These are phyloP conservation scores for Actinomucor elegans DNA, from an alignment of 371 early-diverging fungal genomes.

Conservation along the genomic window DNA sequence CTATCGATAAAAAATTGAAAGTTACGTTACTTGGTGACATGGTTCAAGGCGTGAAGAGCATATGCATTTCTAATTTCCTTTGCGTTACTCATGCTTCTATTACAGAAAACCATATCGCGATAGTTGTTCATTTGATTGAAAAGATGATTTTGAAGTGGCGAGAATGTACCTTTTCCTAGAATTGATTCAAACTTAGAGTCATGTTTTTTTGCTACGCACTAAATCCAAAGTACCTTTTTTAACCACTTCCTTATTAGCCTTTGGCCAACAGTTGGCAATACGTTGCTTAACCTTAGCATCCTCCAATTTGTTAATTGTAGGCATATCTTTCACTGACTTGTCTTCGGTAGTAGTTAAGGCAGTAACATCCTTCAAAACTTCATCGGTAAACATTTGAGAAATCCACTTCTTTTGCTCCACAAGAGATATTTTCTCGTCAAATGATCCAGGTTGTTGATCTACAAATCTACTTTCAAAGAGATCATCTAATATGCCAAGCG, in stretches of 20 bases:
- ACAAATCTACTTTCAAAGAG: constrained; percentile 43
- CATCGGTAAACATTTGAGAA: constrained; percentile 41
- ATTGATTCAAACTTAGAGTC: background rate
- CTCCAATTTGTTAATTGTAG: constrained; percentile 27
- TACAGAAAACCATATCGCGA: constrained; percentile 74
- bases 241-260: constrained; percentile 24
- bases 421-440: constrained; percentile 46
- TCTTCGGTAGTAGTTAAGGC: constrained; percentile 32
- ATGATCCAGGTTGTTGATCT: constrained; percentile 43
- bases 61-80: constrained; percentile 72
- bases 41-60: constrained; percentile 86
- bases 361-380: constrained; percentile 44
- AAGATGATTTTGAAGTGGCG: constrained; percentile 60
- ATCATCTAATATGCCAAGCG: constrained; percentile 17
- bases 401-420: constrained; percentile 54
- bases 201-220: too few species aligned
- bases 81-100: constrained; percentile 60
- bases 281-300: constrained; percentile 30
- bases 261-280: constrained; percentile 38
- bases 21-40: constrained; percentile 83
- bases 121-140: constrained; percentile 72
- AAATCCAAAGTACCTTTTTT: constrained; percentile 19
- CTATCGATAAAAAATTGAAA: too few species aligned
- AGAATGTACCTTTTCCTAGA: constrained; percentile 31
- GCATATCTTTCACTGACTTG: constrained; percentile 24